Base-by-base conservation (phyloP, 108 stramenopile genomes). In the Skeletonema menzelii region DNA sequence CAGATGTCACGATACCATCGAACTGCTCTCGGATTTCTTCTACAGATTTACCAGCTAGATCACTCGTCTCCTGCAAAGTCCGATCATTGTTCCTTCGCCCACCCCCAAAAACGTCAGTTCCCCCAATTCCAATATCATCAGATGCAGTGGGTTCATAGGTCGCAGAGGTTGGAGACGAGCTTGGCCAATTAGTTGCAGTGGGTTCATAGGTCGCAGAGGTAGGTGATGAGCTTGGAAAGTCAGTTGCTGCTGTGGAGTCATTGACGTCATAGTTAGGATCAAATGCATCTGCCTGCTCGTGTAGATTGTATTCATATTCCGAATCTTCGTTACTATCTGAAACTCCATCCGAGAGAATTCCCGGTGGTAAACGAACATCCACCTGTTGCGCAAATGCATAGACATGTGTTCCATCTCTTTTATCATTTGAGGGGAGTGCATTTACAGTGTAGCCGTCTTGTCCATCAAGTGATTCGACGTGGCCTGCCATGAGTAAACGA, bases 371-470 rank as follows among this genome's bases (percentile, higher is more conserved):
- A 28, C 80, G 80, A 22, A 82, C 44, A 30, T 82, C 80, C 6
- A 82, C 73, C 42, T 67, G 73, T 44, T 82, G 80, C 12, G 80
- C 67, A 63, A 82, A 82, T 14, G 63, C 80, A 62, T 82, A 82
- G 2, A 80, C 72, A 22, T 49, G 47, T 4, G 67, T 37, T 1
- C 60, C 72, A 35, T 69, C 44, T 17, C 73, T 57, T 67, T 65
- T 65, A 28, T 73, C 26, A 5, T 63, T 67, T 24, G 34, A 14
- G 8, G 55, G 8, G 26, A 80, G 26, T 56, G 73, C 72, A 7
- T 28, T 20, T n/a, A 80, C 56, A 37, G 71, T 53, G 63, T 80
- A 80, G 2, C 63, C 79, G 26, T 55, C 70, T 5, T 42, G 31
- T 31, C 20, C 31, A 13, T 63, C 49, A 32, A 57, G 31, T 4